A percentile compares a stretch with the other conserved stretches of the same genome.
These are phyloP conservation scores for Solanum chilense DNA, from an alignment of 257 asterid species.

Conservation along the genomic window DNA sequence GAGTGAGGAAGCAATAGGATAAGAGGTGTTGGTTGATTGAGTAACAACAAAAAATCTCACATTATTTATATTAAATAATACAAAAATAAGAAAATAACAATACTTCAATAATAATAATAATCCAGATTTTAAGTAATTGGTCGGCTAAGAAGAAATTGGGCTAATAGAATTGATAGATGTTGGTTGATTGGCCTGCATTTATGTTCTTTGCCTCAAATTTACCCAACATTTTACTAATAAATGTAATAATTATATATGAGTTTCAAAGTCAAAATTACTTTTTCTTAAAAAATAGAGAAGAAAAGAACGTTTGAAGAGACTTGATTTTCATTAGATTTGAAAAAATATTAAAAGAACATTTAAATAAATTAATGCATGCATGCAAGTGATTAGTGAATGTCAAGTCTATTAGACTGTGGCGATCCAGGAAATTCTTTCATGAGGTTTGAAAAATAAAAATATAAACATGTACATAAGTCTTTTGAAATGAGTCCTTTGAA, in stretches of 20 bases:
- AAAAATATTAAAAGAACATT: no score
- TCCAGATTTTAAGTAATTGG: not conserved
- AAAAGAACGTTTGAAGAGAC: not conserved
- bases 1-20: not conserved
- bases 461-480: fast-evolving
- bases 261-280: not conserved
- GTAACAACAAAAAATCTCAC: not conserved
- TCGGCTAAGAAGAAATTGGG: not conserved
- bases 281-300: not conserved
- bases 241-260: not conserved
- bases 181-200: not conserved
- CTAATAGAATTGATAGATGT: not conserved
- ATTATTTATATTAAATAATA: not conserved
- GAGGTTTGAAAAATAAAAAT: no score
- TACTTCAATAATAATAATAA: not conserved
- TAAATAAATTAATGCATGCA: not conserved
- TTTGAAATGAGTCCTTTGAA: no score
- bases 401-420: not conserved
- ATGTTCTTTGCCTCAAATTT: not conserved
- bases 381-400: not conserved
- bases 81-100: no score
- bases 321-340: not conserved
- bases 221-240: not conserved
- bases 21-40: not conserved
- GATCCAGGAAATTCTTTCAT: fast-evolving